phyloP scores from a whole-genome alignment of 352 stramenopile species.

The Pythium dissimile region DNA sequence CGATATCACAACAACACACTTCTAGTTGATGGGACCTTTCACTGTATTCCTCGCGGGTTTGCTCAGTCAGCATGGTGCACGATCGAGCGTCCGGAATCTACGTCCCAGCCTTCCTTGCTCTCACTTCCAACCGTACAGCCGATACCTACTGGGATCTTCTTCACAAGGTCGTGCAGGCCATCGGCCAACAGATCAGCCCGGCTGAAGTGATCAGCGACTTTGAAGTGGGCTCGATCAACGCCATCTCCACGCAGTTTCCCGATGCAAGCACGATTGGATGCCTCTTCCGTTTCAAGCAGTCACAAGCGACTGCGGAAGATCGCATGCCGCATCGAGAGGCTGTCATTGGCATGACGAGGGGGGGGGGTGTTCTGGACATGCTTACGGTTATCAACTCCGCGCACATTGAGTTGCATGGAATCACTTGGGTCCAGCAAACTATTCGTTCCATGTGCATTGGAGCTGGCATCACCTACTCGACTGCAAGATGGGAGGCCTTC shows the following conservation, averaged over 20 bases:
- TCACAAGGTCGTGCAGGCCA: neutral
- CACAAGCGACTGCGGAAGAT: slow-evolving; percentile 3
- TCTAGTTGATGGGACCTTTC: slow-evolving; percentile 25
- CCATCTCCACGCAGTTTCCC: slow-evolving; percentile 9
- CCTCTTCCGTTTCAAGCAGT: slow-evolving; percentile 26
- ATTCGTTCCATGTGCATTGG: neutral
- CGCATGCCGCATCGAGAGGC: neutral
- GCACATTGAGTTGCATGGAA: neutral
- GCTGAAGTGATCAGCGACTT: slow-evolving; percentile 14
- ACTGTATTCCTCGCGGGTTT: slow-evolving; percentile 16
- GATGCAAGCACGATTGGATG: slow-evolving; percentile 8
- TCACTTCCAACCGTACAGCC: slow-evolving; percentile 4
- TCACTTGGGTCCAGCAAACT: neutral
- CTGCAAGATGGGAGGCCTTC: neutral
- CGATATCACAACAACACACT: slow-evolving; percentile 16
- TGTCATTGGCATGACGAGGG: slow-evolving; percentile 4
- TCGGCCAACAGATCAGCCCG: slow-evolving; percentile 7
- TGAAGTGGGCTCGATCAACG: slow-evolving; percentile 13
- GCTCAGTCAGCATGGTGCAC: slow-evolving; percentile 24
- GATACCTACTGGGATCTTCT: slow-evolving; percentile 23
- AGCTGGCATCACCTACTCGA: neutral
- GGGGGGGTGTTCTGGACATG: slow-evolving; percentile 11
- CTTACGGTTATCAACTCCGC: slow-evolving; percentile 3
- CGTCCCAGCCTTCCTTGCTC: slow-evolving; percentile 17
- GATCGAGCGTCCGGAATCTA: slow-evolving; percentile 10